These are phyloP conservation scores for Trichoderma arundinaceum DNA, from an alignment of 2,329 filamentous ascomycete genomes.

Conservation along the genomic window DNA sequence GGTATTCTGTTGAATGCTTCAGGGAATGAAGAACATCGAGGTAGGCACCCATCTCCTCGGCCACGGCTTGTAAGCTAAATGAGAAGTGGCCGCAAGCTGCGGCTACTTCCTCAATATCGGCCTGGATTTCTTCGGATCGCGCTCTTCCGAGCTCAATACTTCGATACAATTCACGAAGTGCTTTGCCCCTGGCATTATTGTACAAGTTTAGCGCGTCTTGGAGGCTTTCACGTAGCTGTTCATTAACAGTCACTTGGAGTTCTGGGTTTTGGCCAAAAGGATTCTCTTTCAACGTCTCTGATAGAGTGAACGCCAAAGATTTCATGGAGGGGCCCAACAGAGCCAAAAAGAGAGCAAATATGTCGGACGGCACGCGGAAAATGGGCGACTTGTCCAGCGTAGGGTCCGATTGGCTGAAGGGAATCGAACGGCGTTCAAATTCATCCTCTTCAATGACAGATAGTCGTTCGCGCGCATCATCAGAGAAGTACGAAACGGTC, in stretches of 20 bases:
- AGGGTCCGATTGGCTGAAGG: constrained; percentile 41
- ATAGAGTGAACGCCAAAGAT: constrained; percentile 88
- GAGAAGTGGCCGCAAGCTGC: constrained; percentile 98
- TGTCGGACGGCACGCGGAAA: constrained; percentile 73
- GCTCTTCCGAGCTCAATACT: constrained; percentile 74
- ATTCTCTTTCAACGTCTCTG: constrained; percentile 84
- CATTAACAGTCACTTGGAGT: constrained; percentile 74
- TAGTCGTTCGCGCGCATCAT: constrained; percentile 55
- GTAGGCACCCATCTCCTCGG: constrained; percentile 84
- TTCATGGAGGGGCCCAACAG: constrained; percentile 94
- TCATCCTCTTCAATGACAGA: constrained; percentile 68
- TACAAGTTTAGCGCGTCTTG: constrained; percentile 81
- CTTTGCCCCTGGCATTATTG: constrained; percentile 73
- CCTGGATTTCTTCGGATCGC: constrained; percentile 76
- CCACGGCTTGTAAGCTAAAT: constrained; percentile 88
- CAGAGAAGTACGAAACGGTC: constrained; percentile 39
- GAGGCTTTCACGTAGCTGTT: constrained; percentile 80
- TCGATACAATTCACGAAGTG: constrained; percentile 79
- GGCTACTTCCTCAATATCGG: constrained; percentile 95
- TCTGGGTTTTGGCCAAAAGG: constrained; percentile 75
- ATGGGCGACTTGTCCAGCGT: constrained; percentile 42
- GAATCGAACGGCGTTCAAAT: constrained; percentile 47
- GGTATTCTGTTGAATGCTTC: constrained; percentile 70
- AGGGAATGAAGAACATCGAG: constrained; percentile 85
- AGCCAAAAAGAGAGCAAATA: constrained; percentile 88